phyloP scores from a whole-genome alignment of 2,329 filamentous ascomycete species.

The Aspergillus novoparasiticus region DNA sequence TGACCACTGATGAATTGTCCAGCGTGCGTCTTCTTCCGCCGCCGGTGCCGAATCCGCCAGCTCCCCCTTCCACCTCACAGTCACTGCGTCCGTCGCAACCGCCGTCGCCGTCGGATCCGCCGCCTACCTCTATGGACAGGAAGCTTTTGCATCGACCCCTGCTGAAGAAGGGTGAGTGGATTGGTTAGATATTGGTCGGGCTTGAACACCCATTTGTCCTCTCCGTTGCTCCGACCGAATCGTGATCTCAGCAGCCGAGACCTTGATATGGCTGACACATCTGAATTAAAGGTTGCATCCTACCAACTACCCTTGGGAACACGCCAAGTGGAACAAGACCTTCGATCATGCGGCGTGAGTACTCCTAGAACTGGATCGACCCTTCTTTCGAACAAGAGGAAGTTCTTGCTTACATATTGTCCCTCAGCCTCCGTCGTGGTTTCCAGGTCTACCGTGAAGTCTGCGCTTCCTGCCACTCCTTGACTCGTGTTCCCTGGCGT shows the following conservation, averaged over 20 bases:
- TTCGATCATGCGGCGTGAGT: conserved; percentile 96
- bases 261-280: conserved; percentile 27
- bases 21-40: conserved; percentile 71
- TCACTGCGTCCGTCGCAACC: conserved; percentile 84
- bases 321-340: conserved; percentile 87
- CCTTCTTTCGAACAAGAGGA: conserved; percentile 13
- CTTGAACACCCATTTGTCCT: conserved; percentile 19
- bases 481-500: conserved; percentile 92
- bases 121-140: conserved; percentile 89
- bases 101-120: conserved; percentile 83
- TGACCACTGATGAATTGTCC: conserved; percentile 41
- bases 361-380: conserved; percentile 4
- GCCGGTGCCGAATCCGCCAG: conserved; percentile 69
- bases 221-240: conserved; percentile 27
- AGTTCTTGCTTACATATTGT: conserved; percentile 26
- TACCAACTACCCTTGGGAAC: conserved; percentile 93
- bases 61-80: conserved; percentile 79
- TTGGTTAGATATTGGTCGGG: conserved; percentile 10
- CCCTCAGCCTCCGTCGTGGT: conserved; percentile 83
- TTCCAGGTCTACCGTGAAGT: conserved; percentile 99
- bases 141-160: conserved; percentile 85
- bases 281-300: conserved; percentile 74
- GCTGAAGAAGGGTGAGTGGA: conserved; percentile 94
- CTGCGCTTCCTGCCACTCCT: conserved; percentile 96
- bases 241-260: conserved; percentile 25